Base-by-base conservation (phyloP, 352 stramenopile species). In the Phytophthora citricola region DNA sequence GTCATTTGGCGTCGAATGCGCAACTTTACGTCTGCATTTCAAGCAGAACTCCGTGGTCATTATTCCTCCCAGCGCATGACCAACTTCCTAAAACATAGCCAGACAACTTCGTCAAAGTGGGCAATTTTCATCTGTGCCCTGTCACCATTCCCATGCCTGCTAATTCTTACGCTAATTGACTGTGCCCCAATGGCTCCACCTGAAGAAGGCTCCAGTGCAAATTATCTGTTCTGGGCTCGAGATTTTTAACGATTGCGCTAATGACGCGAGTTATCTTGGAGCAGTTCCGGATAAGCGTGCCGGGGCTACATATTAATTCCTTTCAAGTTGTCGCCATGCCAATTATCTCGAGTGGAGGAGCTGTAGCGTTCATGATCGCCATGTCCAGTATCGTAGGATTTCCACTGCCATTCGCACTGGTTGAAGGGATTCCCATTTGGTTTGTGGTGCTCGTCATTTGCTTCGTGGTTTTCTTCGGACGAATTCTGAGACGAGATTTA, bases 21-120 rank as follows among this genome's bases (percentile, higher is more conserved):
- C 14, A 41, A 40, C 4, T 41, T 41, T 29, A 41, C n/a, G 1
- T 26, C 47, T 17, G 40, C 47, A 40, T 43, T 62, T 1, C 69
- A 81, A 39, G 71, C 79, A 26, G 75, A 83, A 55, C 63, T 77
- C 1, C 66, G 79, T 14, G 75, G 72, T 20, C 61, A 79, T 29
- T 83, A 73, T 69, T 54, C 47, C 2, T 31, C 6, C 14, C 29
- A 41, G 17, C 27, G 69, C 15, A 46, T 75, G 53, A 1, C 6
- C 7, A 27, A 44, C 7, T 38, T 71, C 15, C 20, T 38, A 0
- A 9, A 24, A 5, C 76, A 71, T 56, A n/a, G 40, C 22, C 12
- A 34, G 1, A 17, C 14, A 3, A 48, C 58, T 0, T 52, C 38
- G 7, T 4, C 10, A 8, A 1, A 12, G 2, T 52, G 63, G 1